Percentiles rank a stretch among this genome's conserved stretches.
Evolutionary conservation across 2,329 filamentous ascomycete species (phyloP).

Genomic region (Fusarium sp.): DNA sequence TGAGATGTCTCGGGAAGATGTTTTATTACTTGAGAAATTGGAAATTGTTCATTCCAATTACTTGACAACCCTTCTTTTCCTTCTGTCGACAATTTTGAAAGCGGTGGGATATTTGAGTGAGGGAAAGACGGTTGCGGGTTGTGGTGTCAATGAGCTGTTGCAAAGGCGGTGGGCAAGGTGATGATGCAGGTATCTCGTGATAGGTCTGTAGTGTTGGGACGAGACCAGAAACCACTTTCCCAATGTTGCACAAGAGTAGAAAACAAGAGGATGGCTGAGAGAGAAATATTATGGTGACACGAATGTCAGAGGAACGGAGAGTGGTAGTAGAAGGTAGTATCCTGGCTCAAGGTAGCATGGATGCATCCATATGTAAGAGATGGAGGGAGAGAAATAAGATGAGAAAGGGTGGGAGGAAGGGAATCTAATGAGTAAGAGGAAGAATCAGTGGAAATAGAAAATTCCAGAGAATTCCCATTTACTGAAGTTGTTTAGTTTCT

Average conservation of each 20-base stretch:
- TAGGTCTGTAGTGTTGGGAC: slow-evolving; percentile 5
- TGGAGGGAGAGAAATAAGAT: slow-evolving; percentile 13
- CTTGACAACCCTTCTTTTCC: slow-evolving; percentile 31
- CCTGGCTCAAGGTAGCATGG: slow-evolving; percentile 19
- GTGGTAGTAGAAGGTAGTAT: slow-evolving; percentile 15
- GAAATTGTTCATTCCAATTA: slow-evolving; percentile 7
- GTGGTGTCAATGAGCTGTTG: slow-evolving; percentile 7
- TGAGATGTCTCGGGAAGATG: slow-evolving; percentile 16
- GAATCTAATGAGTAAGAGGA: slow-evolving; percentile 11
- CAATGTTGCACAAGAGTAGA: neutral
- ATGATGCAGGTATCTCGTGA: slow-evolving; percentile 35
- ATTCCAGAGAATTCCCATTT: slow-evolving; percentile 27
- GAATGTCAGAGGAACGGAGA: slow-evolving; percentile 13
- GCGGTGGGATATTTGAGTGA: neutral
- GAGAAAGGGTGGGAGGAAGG: slow-evolving; percentile 8
- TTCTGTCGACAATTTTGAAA: slow-evolving; percentile 2
- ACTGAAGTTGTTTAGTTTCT: slow-evolving; percentile 8
- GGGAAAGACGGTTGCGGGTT: slow-evolving; percentile 27
- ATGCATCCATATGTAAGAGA: slow-evolving; percentile 32
- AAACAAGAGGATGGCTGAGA: slow-evolving; percentile 1
- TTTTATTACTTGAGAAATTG: slow-evolving; percentile 18
- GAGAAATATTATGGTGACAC: slow-evolving; percentile 13
- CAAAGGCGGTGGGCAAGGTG: slow-evolving; percentile 33
- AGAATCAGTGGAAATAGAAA: slow-evolving; percentile 34
- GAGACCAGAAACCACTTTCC: slow-evolving; percentile 1